Evolutionary conservation across 2,329 filamentous ascomycete genomes (phyloP), one percentile per base, ranked within the genome.

Genomic region (Pestalotiopsis sp.): DNA sequence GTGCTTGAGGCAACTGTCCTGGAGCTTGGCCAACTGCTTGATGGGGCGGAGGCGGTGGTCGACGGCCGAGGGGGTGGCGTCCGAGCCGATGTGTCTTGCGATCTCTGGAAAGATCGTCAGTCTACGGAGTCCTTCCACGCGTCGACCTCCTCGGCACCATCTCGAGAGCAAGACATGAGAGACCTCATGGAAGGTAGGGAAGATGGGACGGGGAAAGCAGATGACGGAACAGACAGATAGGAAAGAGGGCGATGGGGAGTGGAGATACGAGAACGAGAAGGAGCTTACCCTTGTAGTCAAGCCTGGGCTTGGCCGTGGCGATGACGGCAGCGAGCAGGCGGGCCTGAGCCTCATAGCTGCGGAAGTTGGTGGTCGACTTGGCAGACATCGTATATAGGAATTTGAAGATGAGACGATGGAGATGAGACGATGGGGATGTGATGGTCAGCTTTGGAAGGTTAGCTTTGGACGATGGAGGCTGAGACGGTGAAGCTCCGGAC

Each of bases 271-370:
- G 23, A 23, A 25, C 20, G 17, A 39, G 27, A 20, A n/a, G 38
- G 13, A 4, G 73, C 87, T 81, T 84, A 91, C 89, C 88, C 74
- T 86, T 87, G 77, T 87, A 90, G 76, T 91, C 88, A 66, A 90
- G 85, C 70, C 85, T 88, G 0, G 87, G 74, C 0, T 81, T 80
- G 0, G 85, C 83, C 2, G 88, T 87, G 0, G 88, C 89, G 0
- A 91, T 79, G 27, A 91, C 85, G 4, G 89, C 89, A 1, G 88
- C 85, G 2, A 91, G 81, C 45, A 91, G 85, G 60, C 89, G 88
- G 23, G 85, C 84, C 71, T 88, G 87, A 0, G 86, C 82, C 76
- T 91, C 88, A 75, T 88, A 90, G 2, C 82, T 83, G 70, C 85
- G 87, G 80, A 90, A 91, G 72, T 88, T 90, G 14, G 86, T 82